phyloP scores from a whole-genome alignment of 1,139 yeast species.

The Pichia sp. region DNA sequence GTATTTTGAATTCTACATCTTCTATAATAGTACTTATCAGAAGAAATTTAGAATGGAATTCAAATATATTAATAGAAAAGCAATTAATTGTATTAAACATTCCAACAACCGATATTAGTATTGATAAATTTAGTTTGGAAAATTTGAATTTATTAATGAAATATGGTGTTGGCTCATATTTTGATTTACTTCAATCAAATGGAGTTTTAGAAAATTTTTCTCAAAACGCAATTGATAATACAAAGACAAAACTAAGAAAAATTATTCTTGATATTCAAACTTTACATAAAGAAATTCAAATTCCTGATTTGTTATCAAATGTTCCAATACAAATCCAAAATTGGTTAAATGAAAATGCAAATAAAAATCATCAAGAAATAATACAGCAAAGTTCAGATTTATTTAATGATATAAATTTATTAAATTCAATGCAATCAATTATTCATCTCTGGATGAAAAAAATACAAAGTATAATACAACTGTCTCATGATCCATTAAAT shows the following conservation, averaged over 20 bases:
- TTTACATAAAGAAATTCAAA: constrained; percentile 59
- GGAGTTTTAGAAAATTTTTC: constrained; percentile 12
- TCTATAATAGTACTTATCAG: constrained; percentile 9
- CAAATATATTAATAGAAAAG: not conserved
- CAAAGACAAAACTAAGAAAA: constrained; percentile 64
- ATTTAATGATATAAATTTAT: constrained; percentile 41
- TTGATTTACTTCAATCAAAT: constrained; percentile 31
- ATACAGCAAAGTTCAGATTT: not conserved
- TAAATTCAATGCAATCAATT: constrained; percentile 59
- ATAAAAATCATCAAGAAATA: not conserved
- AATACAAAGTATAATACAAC: constrained; percentile 50
- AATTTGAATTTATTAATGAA: constrained; percentile 53
- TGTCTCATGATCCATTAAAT: constrained; percentile 46
- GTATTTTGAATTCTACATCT: not conserved
- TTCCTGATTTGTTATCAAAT: constrained; percentile 53
- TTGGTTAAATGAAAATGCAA: constrained; percentile 29
- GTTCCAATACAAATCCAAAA: constrained; percentile 49
- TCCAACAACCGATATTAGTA: constrained; percentile 1
- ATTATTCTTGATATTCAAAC: constrained; percentile 62
- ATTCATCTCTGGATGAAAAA: constrained; percentile 72
- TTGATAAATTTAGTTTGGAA: constrained; percentile 29
- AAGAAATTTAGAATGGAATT: not conserved
- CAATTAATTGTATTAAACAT: constrained; percentile 7
- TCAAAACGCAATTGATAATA: constrained; percentile 35
- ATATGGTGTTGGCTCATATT: constrained; percentile 47